phyloP scores from a whole-genome alignment of 164 flowering plant species.

The Liquidambar formosana region DNA sequence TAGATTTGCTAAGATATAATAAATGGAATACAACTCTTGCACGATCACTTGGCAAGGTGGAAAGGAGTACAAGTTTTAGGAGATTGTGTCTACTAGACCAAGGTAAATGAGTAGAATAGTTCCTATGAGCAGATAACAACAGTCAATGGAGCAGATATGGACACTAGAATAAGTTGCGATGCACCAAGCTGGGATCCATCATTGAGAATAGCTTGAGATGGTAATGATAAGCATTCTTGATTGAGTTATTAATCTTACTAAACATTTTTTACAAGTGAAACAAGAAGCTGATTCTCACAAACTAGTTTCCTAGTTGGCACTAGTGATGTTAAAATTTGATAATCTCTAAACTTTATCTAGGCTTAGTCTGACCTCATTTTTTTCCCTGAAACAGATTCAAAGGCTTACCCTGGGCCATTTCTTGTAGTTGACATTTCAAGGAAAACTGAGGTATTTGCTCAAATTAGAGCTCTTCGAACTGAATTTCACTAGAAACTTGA shows the following conservation, averaged over 20 bases:
- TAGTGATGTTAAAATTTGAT: not conserved
- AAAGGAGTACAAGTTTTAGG: too few relatives aligned
- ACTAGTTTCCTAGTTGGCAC: not conserved
- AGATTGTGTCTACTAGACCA: too few relatives aligned
- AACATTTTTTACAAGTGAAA: not conserved
- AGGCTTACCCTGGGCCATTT: conserved; percentile 83
- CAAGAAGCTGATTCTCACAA: not conserved
- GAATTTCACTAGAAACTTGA: not conserved
- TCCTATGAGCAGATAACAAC: not conserved
- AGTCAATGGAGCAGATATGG: not conserved
- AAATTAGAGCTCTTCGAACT: conserved; percentile 7
- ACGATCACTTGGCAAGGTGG: too few relatives aligned
- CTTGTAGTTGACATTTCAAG: conserved; percentile 72
- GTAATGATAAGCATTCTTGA: not conserved
- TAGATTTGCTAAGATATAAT: too few relatives aligned
- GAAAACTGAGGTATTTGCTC: conserved; percentile 54
- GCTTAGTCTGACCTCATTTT: not conserved
- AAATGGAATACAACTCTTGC: too few relatives aligned
- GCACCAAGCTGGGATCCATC: not conserved
- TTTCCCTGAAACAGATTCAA: conserved; percentile 56
- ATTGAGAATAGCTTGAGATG: not conserved
- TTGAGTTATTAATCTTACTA: not conserved
- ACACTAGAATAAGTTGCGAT: not conserved
- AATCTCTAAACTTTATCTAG: not conserved
- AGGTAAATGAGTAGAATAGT: conserved; percentile 1